Evolutionary conservation across 192 early-diverging fungal species (phyloP).

Genomic region (Coemansia sp.): DNA sequence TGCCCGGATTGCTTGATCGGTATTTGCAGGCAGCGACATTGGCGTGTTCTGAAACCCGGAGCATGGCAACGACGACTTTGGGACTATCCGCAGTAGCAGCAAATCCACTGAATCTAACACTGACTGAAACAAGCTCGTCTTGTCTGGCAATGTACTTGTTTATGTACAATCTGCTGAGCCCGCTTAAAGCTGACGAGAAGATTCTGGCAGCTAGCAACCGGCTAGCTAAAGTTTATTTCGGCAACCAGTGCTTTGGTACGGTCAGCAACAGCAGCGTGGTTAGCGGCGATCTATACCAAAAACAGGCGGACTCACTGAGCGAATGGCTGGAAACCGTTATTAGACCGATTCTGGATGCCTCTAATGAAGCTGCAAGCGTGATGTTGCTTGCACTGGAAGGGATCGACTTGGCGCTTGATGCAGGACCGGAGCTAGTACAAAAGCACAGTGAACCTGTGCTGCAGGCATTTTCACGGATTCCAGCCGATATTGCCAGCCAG

Average conservation of each 20-base stretch:
- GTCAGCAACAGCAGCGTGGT: conserved; percentile 10
- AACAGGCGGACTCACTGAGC: conserved; percentile 15
- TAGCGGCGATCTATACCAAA: conserved; percentile 18
- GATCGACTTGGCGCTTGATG: conserved; percentile 28
- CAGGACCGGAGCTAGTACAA: conserved; percentile 29
- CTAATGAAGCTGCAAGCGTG: conserved; percentile 1
- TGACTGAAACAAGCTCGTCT: conserved; percentile 16
- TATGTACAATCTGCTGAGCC: conserved; percentile 16
- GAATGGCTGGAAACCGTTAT: conserved; percentile 24
- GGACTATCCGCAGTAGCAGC: conserved; percentile 34
- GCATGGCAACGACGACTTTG: conserved; percentile 21
- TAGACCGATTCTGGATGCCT: conserved; percentile 11
- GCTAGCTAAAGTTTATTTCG: conserved; percentile 31
- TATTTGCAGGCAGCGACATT: conserved; percentile 36
- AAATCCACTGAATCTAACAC: conserved; percentile 16
- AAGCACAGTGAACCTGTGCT: conserved; percentile 16
- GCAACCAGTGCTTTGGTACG: conserved; percentile 35
- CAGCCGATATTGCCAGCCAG: conserved; percentile 1
- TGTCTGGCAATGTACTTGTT: conserved; percentile 34
- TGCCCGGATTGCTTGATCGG: conserved; percentile 28
- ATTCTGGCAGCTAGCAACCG: conserved; percentile 21
- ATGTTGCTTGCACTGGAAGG: conserved; percentile 20
- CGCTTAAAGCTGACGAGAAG: conserved; percentile 8
- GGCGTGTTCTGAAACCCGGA: conserved; percentile 34
- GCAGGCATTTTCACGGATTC: conserved; percentile 16